Conservation (phyloP, 352 stramenopile genomes). For the Globisporangium irregulare region DNA sequence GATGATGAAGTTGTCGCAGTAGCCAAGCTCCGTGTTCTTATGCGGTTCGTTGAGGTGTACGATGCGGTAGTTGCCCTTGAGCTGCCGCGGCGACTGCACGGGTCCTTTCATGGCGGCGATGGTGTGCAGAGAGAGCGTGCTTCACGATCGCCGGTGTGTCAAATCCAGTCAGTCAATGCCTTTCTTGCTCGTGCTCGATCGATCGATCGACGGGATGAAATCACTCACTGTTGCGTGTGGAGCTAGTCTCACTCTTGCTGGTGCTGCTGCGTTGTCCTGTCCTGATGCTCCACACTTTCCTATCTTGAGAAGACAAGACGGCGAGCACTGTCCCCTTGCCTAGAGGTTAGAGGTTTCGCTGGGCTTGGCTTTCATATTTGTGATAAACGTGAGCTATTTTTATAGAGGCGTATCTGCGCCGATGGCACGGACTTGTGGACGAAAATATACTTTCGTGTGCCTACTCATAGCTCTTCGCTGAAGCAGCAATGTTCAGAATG, state of each 20-base stretch:
- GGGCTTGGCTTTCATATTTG: neutral
- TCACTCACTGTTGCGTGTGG: neutral
- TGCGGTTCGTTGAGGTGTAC: slow-evolving; percentile 58
- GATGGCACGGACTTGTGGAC: neutral
- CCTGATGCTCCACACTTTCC: neutral
- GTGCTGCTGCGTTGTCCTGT: neutral
- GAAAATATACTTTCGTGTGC: neutral
- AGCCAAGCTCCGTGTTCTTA: slow-evolving; percentile 56
- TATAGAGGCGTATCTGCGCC: neutral
- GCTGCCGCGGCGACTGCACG: neutral
- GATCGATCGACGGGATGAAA: neutral
- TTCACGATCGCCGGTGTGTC: neutral
- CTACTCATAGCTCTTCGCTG: neutral
- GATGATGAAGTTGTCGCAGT: slow-evolving; percentile 88
- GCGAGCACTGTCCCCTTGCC: neutral
- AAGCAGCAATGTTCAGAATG: too few species aligned
- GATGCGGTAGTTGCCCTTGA: slow-evolving; percentile 39
- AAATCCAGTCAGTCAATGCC: neutral
- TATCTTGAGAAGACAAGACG: neutral
- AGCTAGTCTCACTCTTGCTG: neutral
- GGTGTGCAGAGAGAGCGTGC: neutral
- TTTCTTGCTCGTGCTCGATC: neutral
- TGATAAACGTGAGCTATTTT: neutral
- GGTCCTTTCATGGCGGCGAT: neutral
- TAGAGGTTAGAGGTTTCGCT: neutral